Evolutionary conservation across 805 yeast genomes (phyloP).

Genomic region (Candida chilensis): DNA sequence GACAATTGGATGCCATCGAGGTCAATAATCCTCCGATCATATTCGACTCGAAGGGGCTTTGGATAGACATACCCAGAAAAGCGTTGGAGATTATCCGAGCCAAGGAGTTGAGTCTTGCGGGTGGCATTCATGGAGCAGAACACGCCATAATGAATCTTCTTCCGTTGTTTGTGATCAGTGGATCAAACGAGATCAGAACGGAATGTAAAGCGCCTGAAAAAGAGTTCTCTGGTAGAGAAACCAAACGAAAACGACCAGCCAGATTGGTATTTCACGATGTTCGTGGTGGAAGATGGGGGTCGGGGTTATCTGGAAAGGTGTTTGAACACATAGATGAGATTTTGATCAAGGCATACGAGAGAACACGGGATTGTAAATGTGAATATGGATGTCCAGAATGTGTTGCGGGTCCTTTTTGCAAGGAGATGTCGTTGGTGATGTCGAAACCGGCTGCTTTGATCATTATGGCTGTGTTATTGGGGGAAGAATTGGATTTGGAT

Average conservation of each 20-base stretch:
- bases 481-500: slow-evolving; percentile 37
- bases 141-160: slow-evolving; percentile 79
- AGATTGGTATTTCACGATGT: slow-evolving; percentile 78
- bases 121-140: slow-evolving; percentile 94
- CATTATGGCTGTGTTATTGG: slow-evolving; percentile 54
- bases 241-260: slow-evolving; percentile 74
- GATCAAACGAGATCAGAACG: slow-evolving; percentile 72
- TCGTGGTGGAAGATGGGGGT: slow-evolving; percentile 71
- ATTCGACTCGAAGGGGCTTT: slow-evolving; percentile 68
- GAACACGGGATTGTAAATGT: slow-evolving; percentile 58
- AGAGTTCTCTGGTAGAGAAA: slow-evolving; percentile 75
- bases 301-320: slow-evolving; percentile 73
- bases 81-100: slow-evolving; percentile 49
- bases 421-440: slow-evolving; percentile 72
- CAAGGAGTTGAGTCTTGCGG: slow-evolving; percentile 67
- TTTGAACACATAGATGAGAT: slow-evolving; percentile 71
- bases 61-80: slow-evolving; percentile 78
- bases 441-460: slow-evolving; percentile 82
- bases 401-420: slow-evolving; percentile 75
- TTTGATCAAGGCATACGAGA: slow-evolving; percentile 45
- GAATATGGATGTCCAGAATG: slow-evolving; percentile 82
- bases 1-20: slow-evolving; percentile 89
- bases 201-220: slow-evolving; percentile 98
- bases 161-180: slow-evolving; percentile 65
- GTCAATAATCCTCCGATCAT: slow-evolving; percentile 81